phyloP scores from a whole-genome alignment of 306 rosid genomes.

The Inga laurina region DNA sequence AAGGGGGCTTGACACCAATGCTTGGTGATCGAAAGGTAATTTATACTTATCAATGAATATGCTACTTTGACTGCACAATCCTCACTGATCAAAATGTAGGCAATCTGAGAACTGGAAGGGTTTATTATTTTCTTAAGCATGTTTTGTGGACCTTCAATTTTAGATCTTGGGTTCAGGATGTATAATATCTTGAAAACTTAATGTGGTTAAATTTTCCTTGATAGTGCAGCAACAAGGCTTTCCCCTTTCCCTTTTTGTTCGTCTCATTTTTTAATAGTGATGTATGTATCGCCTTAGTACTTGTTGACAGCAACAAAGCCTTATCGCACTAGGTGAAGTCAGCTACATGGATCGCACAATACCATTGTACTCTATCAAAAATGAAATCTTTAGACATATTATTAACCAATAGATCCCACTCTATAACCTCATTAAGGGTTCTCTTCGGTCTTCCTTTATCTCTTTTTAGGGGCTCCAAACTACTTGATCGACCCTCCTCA shows the following conservation, averaged over 20 bases:
- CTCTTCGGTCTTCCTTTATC: too few relatives aligned
- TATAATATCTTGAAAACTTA: not conserved
- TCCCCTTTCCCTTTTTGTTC: not conserved
- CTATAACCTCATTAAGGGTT: too few relatives aligned
- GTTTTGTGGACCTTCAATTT: not conserved
- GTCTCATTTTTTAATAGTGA: not conserved
- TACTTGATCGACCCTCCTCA: too few relatives aligned
- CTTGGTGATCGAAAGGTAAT: conserved; percentile 95
- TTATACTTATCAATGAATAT: not conserved
- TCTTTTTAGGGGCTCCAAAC: too few relatives aligned
- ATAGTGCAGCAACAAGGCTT: not conserved
- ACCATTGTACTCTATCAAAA: too few relatives aligned
- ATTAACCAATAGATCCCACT: too few relatives aligned
- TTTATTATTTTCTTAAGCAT: not conserved
- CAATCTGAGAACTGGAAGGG: not conserved
- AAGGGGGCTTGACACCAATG: conserved; percentile 98
- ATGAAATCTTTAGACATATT: too few relatives aligned
- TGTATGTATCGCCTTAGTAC: not conserved
- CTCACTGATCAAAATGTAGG: not conserved
- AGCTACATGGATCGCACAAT: too few relatives aligned
- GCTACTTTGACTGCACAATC: not conserved
- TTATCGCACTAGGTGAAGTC: too few relatives aligned
- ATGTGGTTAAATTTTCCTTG: not conserved
- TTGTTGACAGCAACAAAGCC: not conserved
- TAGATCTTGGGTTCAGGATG: not conserved